phyloP scores from a whole-genome alignment of 805 yeast genomes.

The Lipomyces sp. region DNA sequence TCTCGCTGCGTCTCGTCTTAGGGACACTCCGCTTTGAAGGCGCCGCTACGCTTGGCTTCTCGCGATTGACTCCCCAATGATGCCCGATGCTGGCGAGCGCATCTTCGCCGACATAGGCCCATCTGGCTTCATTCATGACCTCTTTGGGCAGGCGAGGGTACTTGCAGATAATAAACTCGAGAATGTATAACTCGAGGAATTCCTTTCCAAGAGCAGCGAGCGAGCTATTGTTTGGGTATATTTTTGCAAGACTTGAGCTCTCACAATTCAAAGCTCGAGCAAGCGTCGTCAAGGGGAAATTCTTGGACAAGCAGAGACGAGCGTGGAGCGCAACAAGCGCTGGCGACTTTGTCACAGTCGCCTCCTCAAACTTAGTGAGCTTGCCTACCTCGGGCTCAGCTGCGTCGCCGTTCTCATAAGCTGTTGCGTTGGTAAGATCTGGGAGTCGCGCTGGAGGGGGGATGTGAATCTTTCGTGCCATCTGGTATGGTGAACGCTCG shows the following conservation, averaged over 20 bases:
- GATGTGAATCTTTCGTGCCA: neutral
- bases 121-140: constrained; percentile 74
- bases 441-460: neutral
- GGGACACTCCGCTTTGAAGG: neutral
- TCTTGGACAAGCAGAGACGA: constrained; percentile 67
- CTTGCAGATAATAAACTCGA: constrained; percentile 70
- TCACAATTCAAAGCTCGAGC: constrained; percentile 79
- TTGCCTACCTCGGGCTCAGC: neutral
- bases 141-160: constrained; percentile 91
- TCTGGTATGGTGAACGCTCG: neutral
- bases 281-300: constrained; percentile 65
- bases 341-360: constrained; percentile 47
- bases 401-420: neutral
- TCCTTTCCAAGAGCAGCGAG: constrained; percentile 82
- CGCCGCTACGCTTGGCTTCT: constrained; percentile 50
- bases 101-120: constrained; percentile 71
- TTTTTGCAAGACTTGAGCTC: constrained; percentile 46
- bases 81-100: constrained; percentile 70
- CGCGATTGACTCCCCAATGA: constrained; percentile 88
- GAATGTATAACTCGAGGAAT: constrained; percentile 71
- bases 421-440: neutral
- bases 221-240: constrained; percentile 73
- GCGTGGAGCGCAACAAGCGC: constrained; percentile 78
- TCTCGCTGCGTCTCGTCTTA: constrained; percentile 18
- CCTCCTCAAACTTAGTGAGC: neutral